Evolutionary conservation across 768 basidiomycete species (phyloP).

Genomic region (Xanthoconium stramineum): DNA sequence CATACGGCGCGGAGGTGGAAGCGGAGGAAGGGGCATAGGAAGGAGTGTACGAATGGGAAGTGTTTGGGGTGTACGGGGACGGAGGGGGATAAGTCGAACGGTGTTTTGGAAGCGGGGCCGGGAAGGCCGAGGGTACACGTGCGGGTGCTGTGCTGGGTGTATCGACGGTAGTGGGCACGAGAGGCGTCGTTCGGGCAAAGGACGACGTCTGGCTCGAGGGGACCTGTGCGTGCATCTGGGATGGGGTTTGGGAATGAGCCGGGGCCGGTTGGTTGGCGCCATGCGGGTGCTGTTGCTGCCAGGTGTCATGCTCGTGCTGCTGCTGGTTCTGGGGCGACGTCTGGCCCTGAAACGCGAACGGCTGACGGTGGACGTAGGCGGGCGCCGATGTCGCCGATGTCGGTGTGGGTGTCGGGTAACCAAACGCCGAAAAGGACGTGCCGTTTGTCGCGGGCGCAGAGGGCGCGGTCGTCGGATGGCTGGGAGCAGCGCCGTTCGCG

Average conservation of each 20-base stretch:
- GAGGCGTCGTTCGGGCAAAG: slow-evolving; percentile 26
- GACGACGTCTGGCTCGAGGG: slow-evolving; percentile 12
- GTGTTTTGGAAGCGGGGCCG: slow-evolving; percentile 18
- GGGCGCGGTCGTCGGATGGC: neutral
- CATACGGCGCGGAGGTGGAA: slow-evolving; percentile 17
- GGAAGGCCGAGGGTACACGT: slow-evolving; percentile 12
- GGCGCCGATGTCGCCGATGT: slow-evolving; percentile 20
- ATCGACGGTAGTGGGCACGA: slow-evolving; percentile 31
- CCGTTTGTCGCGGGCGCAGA: slow-evolving; percentile 12
- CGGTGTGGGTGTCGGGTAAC: slow-evolving; percentile 23
- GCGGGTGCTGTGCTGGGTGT: slow-evolving; percentile 4
- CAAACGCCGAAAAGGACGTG: slow-evolving; percentile 17
- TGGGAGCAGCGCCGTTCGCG: neutral
- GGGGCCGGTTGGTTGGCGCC: slow-evolving; percentile 5
- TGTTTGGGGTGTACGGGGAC: slow-evolving; percentile 22
- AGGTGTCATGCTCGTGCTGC: slow-evolving; percentile 20
- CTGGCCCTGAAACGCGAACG: slow-evolving; percentile 19
- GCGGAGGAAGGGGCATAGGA: slow-evolving; percentile 18
- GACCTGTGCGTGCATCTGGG: slow-evolving; percentile 18
- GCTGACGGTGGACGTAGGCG: slow-evolving; percentile 22
- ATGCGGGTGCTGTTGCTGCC: slow-evolving; percentile 27
- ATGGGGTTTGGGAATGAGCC: slow-evolving; percentile 16
- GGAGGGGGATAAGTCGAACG: slow-evolving; percentile 18
- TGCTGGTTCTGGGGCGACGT: slow-evolving; percentile 16
- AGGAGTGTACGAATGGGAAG: slow-evolving; percentile 11